Conservation (phyloP, 805 yeast genomes). For the Wickerhamiella galacta region DNA sequence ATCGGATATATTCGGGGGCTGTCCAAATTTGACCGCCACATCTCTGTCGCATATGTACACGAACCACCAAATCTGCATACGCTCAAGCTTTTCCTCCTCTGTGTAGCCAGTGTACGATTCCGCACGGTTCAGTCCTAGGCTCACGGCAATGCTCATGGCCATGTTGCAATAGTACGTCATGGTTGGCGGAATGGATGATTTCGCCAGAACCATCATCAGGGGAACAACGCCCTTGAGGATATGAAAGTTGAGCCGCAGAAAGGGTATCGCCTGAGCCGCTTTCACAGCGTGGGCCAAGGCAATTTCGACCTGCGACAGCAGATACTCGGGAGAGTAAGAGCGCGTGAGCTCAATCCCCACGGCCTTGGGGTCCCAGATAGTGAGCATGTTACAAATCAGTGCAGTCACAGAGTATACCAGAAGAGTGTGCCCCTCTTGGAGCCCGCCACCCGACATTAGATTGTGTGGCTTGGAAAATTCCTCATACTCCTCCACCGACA, state of each 20-base stretch:
- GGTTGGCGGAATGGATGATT: slow-evolving; percentile 8
- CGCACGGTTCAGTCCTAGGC: slow-evolving; percentile 38
- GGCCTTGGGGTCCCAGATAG: too few species aligned
- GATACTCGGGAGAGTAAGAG: background rate
- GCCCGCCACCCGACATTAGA: too few species aligned
- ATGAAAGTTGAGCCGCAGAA: slow-evolving; percentile 27
- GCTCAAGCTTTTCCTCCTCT: slow-evolving; percentile 23
- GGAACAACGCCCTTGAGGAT: slow-evolving; percentile 36
- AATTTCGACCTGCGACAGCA: slow-evolving; percentile 27
- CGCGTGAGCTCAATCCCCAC: too few species aligned
- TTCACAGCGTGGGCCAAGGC: slow-evolving; percentile 24
- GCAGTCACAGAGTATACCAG: too few species aligned
- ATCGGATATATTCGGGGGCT: slow-evolving; percentile 28
- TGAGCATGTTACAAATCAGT: too few species aligned
- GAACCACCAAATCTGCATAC: slow-evolving; percentile 33
- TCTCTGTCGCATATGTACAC: slow-evolving; percentile 33
- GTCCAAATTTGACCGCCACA: slow-evolving; percentile 30
- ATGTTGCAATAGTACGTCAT: slow-evolving; percentile 19
- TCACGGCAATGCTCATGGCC: slow-evolving; percentile 38
- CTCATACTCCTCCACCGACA: too few species aligned
- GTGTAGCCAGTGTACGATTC: slow-evolving; percentile 28
- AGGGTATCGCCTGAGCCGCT: background rate
- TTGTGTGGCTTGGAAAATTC: too few species aligned
- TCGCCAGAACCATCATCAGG: slow-evolving; percentile 24
- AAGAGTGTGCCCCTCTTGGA: too few species aligned